These are phyloP conservation scores for Calycina herbarum DNA, from an alignment of 2,329 filamentous ascomycete species.

Conservation along the genomic window DNA sequence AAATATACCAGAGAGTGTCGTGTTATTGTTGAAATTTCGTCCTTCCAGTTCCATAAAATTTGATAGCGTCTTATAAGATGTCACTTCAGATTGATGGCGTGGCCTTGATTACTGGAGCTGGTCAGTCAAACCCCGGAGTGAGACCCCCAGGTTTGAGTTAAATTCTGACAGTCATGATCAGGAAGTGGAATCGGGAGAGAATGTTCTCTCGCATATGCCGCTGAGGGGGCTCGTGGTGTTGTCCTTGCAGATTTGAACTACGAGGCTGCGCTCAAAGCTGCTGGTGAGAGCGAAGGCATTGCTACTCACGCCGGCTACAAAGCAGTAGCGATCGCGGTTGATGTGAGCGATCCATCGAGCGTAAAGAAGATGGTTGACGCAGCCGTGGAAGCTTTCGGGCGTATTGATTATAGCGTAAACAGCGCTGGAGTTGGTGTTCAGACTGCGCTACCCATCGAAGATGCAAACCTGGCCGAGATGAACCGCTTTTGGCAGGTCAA, in stretches of 20 bases:
- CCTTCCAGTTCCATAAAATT: too few relatives aligned
- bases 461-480: background rate
- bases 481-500: background rate
- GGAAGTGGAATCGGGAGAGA: slow-evolving; percentile 2
- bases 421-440: slow-evolving; percentile 7
- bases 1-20: too few relatives aligned
- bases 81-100: slow-evolving; percentile 1
- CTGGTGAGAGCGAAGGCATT: background rate
- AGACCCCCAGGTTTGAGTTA: background rate
- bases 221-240: background rate
- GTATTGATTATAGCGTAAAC: slow-evolving; percentile 8
- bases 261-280: background rate
- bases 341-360: background rate
- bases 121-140: background rate
- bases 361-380: background rate
- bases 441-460: background rate
- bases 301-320: background rate
- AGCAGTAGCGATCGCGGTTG: background rate
- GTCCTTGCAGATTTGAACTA: slow-evolving; percentile 3
- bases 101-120: background rate
- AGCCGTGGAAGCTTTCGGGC: background rate
- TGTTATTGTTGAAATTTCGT: too few relatives aligned
- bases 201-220: slow-evolving; percentile 1
- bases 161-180: background rate
- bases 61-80: background rate